Evolutionary conservation across 2,329 filamentous ascomycete genomes (phyloP), one percentile per base, ranked within the genome.

Genomic region (Penicillium sp.): DNA sequence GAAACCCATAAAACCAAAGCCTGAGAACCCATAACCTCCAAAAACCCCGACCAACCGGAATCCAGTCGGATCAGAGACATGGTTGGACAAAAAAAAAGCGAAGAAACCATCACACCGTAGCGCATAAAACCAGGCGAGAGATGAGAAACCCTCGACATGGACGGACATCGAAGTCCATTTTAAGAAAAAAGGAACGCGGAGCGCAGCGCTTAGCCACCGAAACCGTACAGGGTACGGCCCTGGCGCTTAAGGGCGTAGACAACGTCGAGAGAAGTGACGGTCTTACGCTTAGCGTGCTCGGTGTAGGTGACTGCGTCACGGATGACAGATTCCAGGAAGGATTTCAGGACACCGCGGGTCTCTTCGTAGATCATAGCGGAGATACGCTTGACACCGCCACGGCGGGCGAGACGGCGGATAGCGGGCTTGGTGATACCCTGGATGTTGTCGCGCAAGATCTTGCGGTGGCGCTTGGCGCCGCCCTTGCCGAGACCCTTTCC

Each of bases 371-470:
- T 91, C 88, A 90, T 96, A 75, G 92, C 92, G 69, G 92, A 96
- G 73, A 97, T 97, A 96, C 92, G 92, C 90, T 97, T 97, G 85
- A 97, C 92, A 92, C 92, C 92, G 77, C 93, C 92, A 95, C 92
- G 92, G 81, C 92, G 92, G 61, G 92, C 92, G 75, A 97, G 92
- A 95, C 93, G 92, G 70, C 92, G 89, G 80, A 97, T 97, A 68
- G 92, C 92, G 68, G 92, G 93, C 89, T 97, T 97, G 75, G 92
- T 97, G 76, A 97, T 97, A 81, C 92, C 92, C 83, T 97, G 92
- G 75, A 97, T 97, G 89, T 97, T 97, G 89, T 97, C 93, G 80
- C 93, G 91, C 78, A 97, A 84, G 85, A 97, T 97, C 90, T 97
- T 97, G 72, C 93, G 88, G 82, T 97, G 93, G 80, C 93, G 93